Base-by-base conservation (phyloP, 208 protist species). In the Endotrypanum monterogeii region DNA sequence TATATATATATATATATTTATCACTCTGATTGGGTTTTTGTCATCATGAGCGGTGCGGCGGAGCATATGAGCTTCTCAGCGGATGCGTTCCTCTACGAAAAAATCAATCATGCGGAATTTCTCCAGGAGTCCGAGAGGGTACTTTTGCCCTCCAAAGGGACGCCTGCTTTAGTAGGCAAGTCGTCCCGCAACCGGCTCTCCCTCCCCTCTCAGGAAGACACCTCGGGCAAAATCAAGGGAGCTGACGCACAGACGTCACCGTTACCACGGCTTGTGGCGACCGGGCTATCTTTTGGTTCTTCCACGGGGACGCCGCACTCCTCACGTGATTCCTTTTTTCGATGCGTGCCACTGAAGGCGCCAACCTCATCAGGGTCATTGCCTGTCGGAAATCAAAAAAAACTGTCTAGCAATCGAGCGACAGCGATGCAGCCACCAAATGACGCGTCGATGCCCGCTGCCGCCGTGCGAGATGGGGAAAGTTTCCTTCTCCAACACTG, bases 401-500 rank as follows among this genome's bases (percentile, higher is more conserved):
- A 12, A 0, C 30, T 12, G 50, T 61, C 35, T 18, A 54, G 52
- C 20, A 60, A 48, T 4, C 69, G 54, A 35, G 50, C 54, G 3
- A 69, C 76, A 2, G 67, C 76, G 6, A 52, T 88, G 55, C 35
- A 25, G 7, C 69, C 80, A 1, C 73, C 79, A 4, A 85, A 85
- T 37, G 60, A 62, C n/a, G 30, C 67, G 16, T 79, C 67, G 20
- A 32, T 76, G 4, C 73, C 84, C 6, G 61, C 54, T 2, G 58
- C 74, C 16, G 85, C 78, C 11, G 67, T 91, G 30, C 76, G 54
- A 5, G 79, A 88, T 56, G 71, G 67, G 23, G 67, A 74, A 23
- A 80, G 65, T 73, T 87, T 91, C 67, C 68, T 91, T 11, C 68
- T 62, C 12, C 50, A 74, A 41, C 63, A 52, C 37, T 83, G 73